Base-by-base conservation (phyloP, 257 asterid species). In the Penstemon eatonii region DNA sequence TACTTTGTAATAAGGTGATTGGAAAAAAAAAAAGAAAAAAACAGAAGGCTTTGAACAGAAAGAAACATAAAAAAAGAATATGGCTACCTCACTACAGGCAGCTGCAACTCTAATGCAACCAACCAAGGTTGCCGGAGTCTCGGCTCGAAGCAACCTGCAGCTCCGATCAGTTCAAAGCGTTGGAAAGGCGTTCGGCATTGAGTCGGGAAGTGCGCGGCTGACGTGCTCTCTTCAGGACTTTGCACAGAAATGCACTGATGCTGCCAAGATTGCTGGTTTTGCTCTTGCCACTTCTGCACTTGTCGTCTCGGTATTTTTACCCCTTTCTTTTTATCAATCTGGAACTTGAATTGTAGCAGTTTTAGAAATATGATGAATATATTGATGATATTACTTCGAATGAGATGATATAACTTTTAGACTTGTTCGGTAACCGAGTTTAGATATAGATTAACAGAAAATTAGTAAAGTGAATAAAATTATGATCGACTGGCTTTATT, bases 251-350 rank as follows among this genome's bases (percentile, higher is more conserved):
- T 91, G 86, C 77, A 75, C 88, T 64, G 96, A 89, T 74, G 97
- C 96, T 57, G 98, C 96, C 60, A 94, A 87, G 84, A 85, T 89
- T 67, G 98, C 99, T 52, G 98, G 95, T 18, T 87, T 94, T 65
- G 98, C 98, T 68, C 97, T 94, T 47, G 99, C 99, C 68, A 86
- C 98, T 72, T 94, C 99, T 40, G 99, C 99, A 33, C 98, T 94
- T 33, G 85, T 91, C 19, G 90, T 77, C 78, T 85, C 97, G 76
- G 98, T 92, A 86, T 25, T 25, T 25, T 25, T 25, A 25, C 33
- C 2, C 33, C 33, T 25, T 25, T 25, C 33, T 25, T 25, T 25
- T 25, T 25, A 0, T 1, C 33, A 25, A 25, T 25, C 1, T 25
- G 33, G 33, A 25, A 25, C 33, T 25, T 25, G 33, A 25, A 25